Evolutionary conservation across 2,329 filamentous ascomycete species (phyloP), one percentile per base, ranked within the genome.

Genomic region (Aspergillus fijiensis): DNA sequence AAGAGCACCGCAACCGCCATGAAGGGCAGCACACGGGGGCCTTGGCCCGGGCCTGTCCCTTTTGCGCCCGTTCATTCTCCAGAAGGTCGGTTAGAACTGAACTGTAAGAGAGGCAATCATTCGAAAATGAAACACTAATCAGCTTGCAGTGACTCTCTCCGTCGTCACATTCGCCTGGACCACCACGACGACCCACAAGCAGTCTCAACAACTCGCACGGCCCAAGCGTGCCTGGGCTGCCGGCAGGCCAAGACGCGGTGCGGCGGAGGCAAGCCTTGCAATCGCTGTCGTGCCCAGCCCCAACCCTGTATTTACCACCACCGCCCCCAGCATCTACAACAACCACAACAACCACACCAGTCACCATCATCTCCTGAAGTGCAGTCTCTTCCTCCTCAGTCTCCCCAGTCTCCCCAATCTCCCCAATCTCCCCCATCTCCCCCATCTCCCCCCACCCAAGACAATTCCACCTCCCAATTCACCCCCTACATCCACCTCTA

Each of bases 151-250:
- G 67, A 69, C 42, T 64, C 64, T 2, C 63, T 66, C 10, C 56
- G 64, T 16, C 63, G 62, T 9, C 67, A 69, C 57, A 58, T 64
- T 11, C 63, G 62, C 25, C 57, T 47, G n/a, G 58, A 65, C 51
- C 67, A 69, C 35, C 25, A 58, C 31, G 35, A 58, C 31, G 35
- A 58, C 14, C 49, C 52, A 12, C 55, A 62, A 11, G 14, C 33
- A 1, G 29, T 42, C 55, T 9, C 27, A 9, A 56, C 54, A 2
- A 48, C 54, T 11, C 64, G 67, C 10, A 56, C 63, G 25, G 11
- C 25, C 2, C 52, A 56, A 19, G 67, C 67, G 5, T 69, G 67
- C 25, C 51, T 29, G 16, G 48, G 21, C 25, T 67, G 65, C 29
- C 65, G 65, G 3, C 5, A 25, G 7, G 49, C 58, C 35, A 62